A percentile compares a stretch with the other conserved stretches of the same genome.
Conservation (phyloP, 768 basidiomycete genomes). For the Tephrocybe sp. region DNA sequence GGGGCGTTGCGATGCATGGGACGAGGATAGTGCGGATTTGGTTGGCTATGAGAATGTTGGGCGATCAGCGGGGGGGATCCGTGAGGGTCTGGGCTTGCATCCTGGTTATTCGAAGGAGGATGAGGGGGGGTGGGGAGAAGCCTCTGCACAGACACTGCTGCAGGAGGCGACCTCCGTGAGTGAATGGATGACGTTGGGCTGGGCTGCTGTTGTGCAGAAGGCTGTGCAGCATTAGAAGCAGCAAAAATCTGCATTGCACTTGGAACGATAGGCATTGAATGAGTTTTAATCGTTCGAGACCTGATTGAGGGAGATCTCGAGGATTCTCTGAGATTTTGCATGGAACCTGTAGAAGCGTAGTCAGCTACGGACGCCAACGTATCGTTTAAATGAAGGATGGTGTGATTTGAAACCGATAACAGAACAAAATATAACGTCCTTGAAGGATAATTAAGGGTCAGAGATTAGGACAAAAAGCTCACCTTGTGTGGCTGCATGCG, state of each 20-base stretch:
- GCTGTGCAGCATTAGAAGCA: constrained; percentile 33
- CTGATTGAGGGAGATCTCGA: constrained; percentile 49
- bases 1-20: constrained; percentile 56
- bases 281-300: constrained; percentile 55
- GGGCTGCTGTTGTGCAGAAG: constrained; percentile 42
- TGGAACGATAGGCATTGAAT: constrained; percentile 63
- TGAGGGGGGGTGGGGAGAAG: constrained; percentile 46
- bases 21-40: constrained; percentile 57
- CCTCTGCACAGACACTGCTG: constrained; percentile 29
- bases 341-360: constrained; percentile 31
- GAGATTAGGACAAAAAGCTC: constrained; percentile 22
- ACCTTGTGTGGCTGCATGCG: constrained; percentile 50
- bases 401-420: constrained; percentile 14
- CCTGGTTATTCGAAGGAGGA: constrained; percentile 31
- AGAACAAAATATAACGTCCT: constrained; percentile 16
- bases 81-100: constrained; percentile 28
- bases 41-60: constrained; percentile 29
- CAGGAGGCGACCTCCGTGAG: constrained; percentile 39
- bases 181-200: constrained; percentile 43
- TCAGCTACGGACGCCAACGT: constrained; percentile 19
- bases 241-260: constrained; percentile 53
- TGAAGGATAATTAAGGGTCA: constrained; percentile 19
- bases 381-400: not conserved
- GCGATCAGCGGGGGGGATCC: constrained; percentile 31
- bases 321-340: constrained; percentile 44